Evolutionary conservation across 768 basidiomycete genomes (phyloP).

Genomic region (Chalciporus pseudorubinellus): DNA sequence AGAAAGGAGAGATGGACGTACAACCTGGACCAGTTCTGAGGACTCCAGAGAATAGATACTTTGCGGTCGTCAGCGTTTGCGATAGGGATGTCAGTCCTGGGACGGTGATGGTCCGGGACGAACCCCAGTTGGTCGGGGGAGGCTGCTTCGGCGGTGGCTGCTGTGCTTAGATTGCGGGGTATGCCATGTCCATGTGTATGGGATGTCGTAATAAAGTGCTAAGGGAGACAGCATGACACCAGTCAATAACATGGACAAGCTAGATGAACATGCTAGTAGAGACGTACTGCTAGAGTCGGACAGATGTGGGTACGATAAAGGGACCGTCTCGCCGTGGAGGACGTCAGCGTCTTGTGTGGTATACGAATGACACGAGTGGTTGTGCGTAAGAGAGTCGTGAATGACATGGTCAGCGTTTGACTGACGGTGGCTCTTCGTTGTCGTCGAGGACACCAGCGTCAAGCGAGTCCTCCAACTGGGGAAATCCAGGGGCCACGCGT

Average conservation of each 20-base stretch:
- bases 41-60: conserved; percentile 73
- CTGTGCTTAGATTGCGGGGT: conserved; percentile 3
- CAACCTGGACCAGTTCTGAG: conserved; percentile 74
- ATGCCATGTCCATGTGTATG: background rate
- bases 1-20: conserved; percentile 44
- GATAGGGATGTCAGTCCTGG: conserved; percentile 43
- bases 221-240: background rate
- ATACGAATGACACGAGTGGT: background rate
- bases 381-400: background rate
- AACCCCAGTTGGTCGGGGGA: conserved; percentile 32
- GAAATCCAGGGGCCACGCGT: background rate
- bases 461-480: background rate
- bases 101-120: conserved; percentile 9
- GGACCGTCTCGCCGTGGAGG: background rate
- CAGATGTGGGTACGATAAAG: background rate
- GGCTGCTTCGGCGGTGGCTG: conserved; percentile 4
- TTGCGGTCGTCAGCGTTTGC: conserved; percentile 55
- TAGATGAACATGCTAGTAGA: background rate
- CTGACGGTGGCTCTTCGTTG: background rate
- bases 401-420: background rate
- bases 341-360: background rate
- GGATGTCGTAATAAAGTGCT: background rate
- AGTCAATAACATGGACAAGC: too few relatives aligned
- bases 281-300: background rate
- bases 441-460: background rate